Evolutionary conservation across 2,329 filamentous ascomycete species (phyloP).

Genomic region (Trichoderma simmonsii): DNA sequence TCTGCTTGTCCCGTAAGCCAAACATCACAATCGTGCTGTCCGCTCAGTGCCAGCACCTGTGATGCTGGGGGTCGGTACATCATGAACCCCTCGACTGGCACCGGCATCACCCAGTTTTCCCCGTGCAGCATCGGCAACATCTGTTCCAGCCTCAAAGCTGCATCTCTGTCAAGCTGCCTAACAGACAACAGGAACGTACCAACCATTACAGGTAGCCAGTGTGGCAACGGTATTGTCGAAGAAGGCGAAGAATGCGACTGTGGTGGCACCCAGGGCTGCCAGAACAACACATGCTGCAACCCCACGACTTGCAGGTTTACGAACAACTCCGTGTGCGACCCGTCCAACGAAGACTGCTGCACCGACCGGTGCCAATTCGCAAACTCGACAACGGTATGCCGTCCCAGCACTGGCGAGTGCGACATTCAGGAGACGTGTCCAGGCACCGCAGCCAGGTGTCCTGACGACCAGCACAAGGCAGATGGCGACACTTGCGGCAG

Average conservation of each 20-base stretch:
- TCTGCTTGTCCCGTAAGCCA: conserved; percentile 64
- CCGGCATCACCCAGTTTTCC: conserved; percentile 75
- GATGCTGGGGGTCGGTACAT: conserved; percentile 77
- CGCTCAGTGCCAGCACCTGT: conserved; percentile 64
- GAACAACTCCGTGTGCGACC: conserved; percentile 71
- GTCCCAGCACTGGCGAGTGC: conserved; percentile 73
- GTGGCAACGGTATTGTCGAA: conserved; percentile 97
- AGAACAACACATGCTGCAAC: conserved; percentile 77
- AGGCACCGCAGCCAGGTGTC: conserved; percentile 70
- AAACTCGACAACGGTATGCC: conserved; percentile 69
- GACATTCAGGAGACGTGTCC: conserved; percentile 83
- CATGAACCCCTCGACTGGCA: conserved; percentile 89
- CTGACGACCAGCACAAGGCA: conserved; percentile 63
- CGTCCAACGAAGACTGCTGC: conserved; percentile 80
- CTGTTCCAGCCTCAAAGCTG: conserved; percentile 78
- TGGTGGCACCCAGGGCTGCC: conserved; percentile 71
- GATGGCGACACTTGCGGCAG: conserved; percentile 72
- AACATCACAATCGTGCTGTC: conserved; percentile 67
- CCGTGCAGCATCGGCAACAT: conserved; percentile 90
- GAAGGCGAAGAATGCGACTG: conserved; percentile 94
- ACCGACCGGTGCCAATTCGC: conserved; percentile 64
- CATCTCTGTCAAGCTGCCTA: conserved; percentile 73
- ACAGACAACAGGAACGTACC: conserved; percentile 80
- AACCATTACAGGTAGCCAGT: conserved; percentile 79
- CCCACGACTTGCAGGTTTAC: conserved; percentile 83